phyloP scores from a whole-genome alignment of 148 eudicot genomes.

The Camellia japonica region DNA sequence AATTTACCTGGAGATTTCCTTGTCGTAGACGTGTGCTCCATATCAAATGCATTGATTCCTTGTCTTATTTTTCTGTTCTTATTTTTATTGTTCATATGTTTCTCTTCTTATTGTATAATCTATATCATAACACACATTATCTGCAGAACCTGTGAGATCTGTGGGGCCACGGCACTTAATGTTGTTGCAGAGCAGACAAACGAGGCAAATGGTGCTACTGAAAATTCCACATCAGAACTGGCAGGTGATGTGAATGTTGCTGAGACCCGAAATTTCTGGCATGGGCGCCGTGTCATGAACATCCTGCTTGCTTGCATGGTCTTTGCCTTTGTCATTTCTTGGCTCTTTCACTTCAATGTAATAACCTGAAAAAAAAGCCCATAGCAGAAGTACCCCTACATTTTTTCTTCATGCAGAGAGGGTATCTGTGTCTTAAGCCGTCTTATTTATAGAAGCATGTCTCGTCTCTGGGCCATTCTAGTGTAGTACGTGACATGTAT shows the following conservation, averaged over 20 bases:
- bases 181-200: slow-evolving; percentile 27
- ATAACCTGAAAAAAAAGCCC: slow-evolving; percentile 9
- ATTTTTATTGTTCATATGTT: neutral
- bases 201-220: slow-evolving; percentile 12
- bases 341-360: slow-evolving; percentile 35
- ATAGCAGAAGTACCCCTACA: neutral
- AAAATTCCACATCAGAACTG: slow-evolving; percentile 5
- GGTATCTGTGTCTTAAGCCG: neutral
- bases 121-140: neutral
- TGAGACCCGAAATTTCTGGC: slow-evolving; percentile 29
- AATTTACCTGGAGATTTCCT: no score
- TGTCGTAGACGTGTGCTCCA: neutral
- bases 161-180: slow-evolving; percentile 38
- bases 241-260: slow-evolving; percentile 11
- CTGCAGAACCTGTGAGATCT: slow-evolving; percentile 47
- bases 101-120: neutral
- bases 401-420: neutral
- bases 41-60: neutral
- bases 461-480: slow-evolving; percentile 2
- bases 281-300: slow-evolving; percentile 39
- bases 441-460: slow-evolving; percentile 13
- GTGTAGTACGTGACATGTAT: slow-evolving; percentile 14
- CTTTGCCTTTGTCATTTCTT: slow-evolving; percentile 31
- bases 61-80: neutral
- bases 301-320: slow-evolving; percentile 35